Base-by-base conservation (phyloP, 108 stramenopile species). In the Skeletonema tropicum region DNA sequence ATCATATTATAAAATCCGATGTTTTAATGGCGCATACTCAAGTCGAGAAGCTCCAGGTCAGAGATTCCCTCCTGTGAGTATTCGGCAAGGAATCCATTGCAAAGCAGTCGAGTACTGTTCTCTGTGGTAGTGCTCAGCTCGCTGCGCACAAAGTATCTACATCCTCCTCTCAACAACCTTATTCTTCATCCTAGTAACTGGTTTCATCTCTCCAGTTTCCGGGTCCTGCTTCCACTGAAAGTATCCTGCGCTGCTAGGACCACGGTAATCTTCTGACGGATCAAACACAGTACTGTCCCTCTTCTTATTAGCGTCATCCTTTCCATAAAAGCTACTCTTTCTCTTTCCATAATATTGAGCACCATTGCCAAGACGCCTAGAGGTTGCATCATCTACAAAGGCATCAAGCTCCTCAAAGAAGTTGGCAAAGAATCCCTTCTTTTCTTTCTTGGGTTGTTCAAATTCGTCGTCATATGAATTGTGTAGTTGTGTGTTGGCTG, bases 381-480 rank as follows among this genome's bases (percentile, higher is more conserved):
- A 85, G 10, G 90, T 93, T 0, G 94, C 94, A 85, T 95, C 94
- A 64, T 95, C 94, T 3, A 96, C 87, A 76, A 96, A 96, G 32
- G 90, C 90, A 82, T 96, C 95, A 26, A 96, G 70, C 63, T 93
- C 92, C 57, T 85, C 80, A 60, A 92, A 93, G 57, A 96, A 94
- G 38, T 90, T 85, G 6, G 66, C 77, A 64, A 92, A 73, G 73
- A 81, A 81, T 19, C 84, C 84, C 66, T 84, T 84, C 33, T 70
- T 52, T 64, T 81, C 74, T 26, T 66, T 45, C 25, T 64, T 65
- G 15, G 57, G 68, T 38, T 17, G 48, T 19, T 78, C 70, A 29
- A 49, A 55, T 5, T 70, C 59, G 30, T 71, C 65, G 48, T 78
- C 70, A 41, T 45, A 65, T 77, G 76, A 57, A 57, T 66, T 65